Conservation (phyloP, 257 asterid genomes). For the Scutellaria minor region DNA sequence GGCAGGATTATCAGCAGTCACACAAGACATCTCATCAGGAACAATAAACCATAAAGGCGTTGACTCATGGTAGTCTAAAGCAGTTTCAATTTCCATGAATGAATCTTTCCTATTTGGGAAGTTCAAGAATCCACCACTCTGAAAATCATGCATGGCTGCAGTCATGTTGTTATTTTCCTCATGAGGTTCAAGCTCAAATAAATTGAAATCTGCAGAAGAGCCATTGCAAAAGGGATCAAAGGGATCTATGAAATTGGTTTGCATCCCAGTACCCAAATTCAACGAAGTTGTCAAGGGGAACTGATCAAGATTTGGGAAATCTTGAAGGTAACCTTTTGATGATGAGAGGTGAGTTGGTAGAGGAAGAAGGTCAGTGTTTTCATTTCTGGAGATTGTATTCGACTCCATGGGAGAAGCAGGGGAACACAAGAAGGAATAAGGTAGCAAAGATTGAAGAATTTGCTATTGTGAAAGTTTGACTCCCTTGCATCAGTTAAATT, state of each 20-base stretch:
- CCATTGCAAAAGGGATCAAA: constrained; percentile 51
- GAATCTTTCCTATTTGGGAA: constrained; percentile 38
- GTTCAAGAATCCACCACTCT: constrained; percentile 41
- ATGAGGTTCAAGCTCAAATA: constrained; percentile 44
- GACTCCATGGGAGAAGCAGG: constrained; percentile 43
- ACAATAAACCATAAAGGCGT: constrained; percentile 46
- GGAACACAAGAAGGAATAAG: constrained; percentile 38
- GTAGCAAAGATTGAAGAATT: constrained; percentile 30
- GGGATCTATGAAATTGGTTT: constrained; percentile 49
- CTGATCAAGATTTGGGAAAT: constrained; percentile 60
- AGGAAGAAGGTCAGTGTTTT: constrained; percentile 32
- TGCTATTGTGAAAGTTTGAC: constrained; percentile 34
- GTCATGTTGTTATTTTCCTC: constrained; percentile 42
- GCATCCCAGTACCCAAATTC: constrained; percentile 43
- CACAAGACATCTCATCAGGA: constrained; percentile 70
- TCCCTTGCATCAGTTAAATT: constrained; percentile 39
- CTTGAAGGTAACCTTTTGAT: constrained; percentile 57
- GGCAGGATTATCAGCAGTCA: constrained; percentile 51
- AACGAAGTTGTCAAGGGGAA: constrained; percentile 39
- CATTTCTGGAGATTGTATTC: constrained; percentile 27
- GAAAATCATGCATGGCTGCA: constrained; percentile 42
- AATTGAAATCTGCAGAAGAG: constrained; percentile 38
- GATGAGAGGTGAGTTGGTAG: constrained; percentile 34
- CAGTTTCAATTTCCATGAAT: constrained; percentile 35
- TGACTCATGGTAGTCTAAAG: constrained; percentile 31